phyloP scores from a whole-genome alignment of 2,329 filamentous ascomycete genomes.

The Aspergillus tanneri region DNA sequence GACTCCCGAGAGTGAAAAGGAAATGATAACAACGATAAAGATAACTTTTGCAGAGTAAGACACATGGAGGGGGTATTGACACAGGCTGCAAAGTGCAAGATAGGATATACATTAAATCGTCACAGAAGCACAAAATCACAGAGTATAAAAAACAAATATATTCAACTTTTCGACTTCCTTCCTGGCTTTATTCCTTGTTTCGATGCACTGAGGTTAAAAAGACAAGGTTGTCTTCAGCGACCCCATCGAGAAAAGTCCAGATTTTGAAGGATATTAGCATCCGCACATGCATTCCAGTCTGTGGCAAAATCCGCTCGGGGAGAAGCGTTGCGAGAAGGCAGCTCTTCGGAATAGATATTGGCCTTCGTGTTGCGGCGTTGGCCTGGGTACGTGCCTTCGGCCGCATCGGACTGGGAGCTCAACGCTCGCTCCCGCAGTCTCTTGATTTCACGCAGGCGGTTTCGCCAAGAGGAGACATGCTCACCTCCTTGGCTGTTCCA shows the following conservation, averaged over 20 bases:
- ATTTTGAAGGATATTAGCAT: conserved; percentile 40
- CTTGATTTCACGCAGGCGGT: conserved; percentile 80
- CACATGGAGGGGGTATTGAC: conserved; percentile 18
- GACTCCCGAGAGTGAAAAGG: neutral
- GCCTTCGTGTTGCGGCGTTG: conserved; percentile 40
- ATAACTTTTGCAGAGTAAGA: conserved; percentile 13
- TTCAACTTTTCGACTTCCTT: neutral
- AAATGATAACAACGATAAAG: neutral
- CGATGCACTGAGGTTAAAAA: neutral
- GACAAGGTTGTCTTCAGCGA: conserved; percentile 24
- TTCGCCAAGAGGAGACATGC: conserved; percentile 85
- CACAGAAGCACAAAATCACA: conserved; percentile 5
- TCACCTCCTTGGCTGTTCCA: conserved; percentile 75
- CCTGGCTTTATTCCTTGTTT: conserved; percentile 1
- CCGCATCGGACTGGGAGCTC: conserved; percentile 28
- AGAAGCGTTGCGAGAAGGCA: conserved; percentile 31
- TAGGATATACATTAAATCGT: conserved; percentile 18
- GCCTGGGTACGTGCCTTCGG: conserved; percentile 35
- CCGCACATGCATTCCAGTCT: conserved; percentile 40
- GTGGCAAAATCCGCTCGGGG: conserved; percentile 36
- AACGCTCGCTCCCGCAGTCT: conserved; percentile 65
- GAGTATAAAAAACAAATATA: neutral
- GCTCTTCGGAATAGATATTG: conserved; percentile 38
- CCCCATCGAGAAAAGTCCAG: conserved; percentile 47
- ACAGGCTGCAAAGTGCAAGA: conserved; percentile 13